Conservation (phyloP, 768 basidiomycete species). For the Leccinum truebloodii region DNA sequence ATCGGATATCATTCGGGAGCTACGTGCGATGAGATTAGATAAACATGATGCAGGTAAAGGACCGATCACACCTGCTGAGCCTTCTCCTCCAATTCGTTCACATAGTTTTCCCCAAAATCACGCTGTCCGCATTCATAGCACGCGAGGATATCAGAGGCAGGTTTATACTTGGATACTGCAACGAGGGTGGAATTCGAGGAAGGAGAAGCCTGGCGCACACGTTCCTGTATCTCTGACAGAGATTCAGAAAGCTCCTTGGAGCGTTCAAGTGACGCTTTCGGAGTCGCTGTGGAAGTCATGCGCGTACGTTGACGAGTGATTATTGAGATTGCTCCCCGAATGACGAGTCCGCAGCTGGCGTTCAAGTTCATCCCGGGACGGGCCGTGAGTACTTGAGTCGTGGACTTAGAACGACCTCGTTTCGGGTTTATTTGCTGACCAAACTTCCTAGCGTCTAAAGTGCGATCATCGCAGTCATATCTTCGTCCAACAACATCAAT, state of each 20-base stretch:
- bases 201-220: constrained; percentile 42
- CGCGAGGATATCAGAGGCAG: constrained; percentile 80
- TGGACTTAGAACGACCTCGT: not conserved
- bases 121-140: constrained; percentile 80
- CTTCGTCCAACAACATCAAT: too few relatives aligned
- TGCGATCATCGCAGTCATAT: too few relatives aligned
- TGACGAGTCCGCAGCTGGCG: not conserved
- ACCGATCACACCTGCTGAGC: constrained; percentile 57
- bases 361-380: not conserved
- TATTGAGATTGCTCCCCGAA: constrained; percentile 8
- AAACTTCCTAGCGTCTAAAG: not conserved
- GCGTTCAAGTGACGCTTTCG: constrained; percentile 41
- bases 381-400: too few relatives aligned
- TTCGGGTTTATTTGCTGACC: not conserved
- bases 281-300: constrained; percentile 21
- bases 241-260: constrained; percentile 52
- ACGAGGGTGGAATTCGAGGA: constrained; percentile 52
- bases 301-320: constrained; percentile 14
- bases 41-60: not conserved
- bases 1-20: constrained; percentile 87
- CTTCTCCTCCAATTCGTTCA: constrained; percentile 89
- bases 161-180: constrained; percentile 93
- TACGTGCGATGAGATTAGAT: constrained; percentile 33
- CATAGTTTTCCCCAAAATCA: constrained; percentile 98
- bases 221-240: constrained; percentile 51